Base-by-base conservation (phyloP, 2,329 filamentous ascomycete species). In the Colletotrichum sp. region DNA sequence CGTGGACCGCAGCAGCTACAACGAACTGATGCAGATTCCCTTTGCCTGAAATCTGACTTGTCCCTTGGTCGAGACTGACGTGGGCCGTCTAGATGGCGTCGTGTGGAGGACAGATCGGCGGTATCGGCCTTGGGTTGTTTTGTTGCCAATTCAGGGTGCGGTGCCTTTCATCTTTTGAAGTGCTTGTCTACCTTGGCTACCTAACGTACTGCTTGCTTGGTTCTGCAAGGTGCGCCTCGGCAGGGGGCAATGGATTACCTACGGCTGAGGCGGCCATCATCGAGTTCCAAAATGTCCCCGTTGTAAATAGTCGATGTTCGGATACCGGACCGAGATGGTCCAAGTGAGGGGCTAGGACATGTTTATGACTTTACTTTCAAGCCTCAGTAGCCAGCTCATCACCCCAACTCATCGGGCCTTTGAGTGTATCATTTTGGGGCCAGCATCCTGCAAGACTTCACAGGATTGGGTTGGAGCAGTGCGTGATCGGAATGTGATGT, bases 401-500 rank as follows among this genome's bases (percentile, higher is more conserved):
- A 64, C 8, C 24, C 32, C 24, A 22, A 64, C n/a, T 26, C 44
- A 22, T 22, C 10, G 44, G 44, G n/a, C 44, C 44, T 52, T 24
- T 22, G 44, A 22, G 44, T 22, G 6, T 13, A 52, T 52, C 44
- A 8, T 52, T 22, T 52, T 52, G n/a, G 44, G 44, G 44, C n/a
- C 44, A 52, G 44, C 44, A 52, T 13, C n/a, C n/a, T 52, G 44
- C 44, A 44, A 24, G 62, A 64, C 32, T 18, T 24, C 6, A 30
- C 22, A 64, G 62, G 22, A 18, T 44, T 22, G n/a, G 34, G 24
- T 18, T 44, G 62, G n/a, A 72, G 13, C 7, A 60, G 52, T 62
- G 63, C 69, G 73, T 24, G 22, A 57, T 73, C 44, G 71, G 70
- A 65, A 76, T 65, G 59, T 60, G 13, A 68, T 55, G 65, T 24